Percentiles rank a stretch among this genome's conserved stretches.
Evolutionary conservation across 2,329 filamentous ascomycete genomes (phyloP).

Genomic region (Ascosphaera aggregata): DNA sequence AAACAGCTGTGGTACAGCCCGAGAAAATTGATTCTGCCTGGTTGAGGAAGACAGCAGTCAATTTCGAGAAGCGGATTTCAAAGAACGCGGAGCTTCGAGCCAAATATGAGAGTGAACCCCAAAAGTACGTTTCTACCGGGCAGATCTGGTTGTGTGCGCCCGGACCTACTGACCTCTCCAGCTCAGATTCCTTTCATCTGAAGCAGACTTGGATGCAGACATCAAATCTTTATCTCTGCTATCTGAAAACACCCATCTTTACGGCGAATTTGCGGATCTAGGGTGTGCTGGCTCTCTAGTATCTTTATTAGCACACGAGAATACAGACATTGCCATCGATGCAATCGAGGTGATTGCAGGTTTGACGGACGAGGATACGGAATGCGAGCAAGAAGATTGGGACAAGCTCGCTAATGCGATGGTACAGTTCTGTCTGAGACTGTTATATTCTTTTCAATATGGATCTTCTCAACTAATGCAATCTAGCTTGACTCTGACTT

Average conservation of each 20-base stretch:
- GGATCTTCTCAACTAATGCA: not conserved
- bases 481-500: constrained; percentile 19
- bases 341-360: constrained; percentile 77
- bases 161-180: constrained; percentile 6
- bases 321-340: constrained; percentile 87
- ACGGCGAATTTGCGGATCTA: constrained; percentile 53
- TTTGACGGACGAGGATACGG: constrained; percentile 79
- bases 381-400: constrained; percentile 62
- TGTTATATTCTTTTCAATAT: not conserved
- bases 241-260: constrained; percentile 65
- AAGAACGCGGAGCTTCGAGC: constrained; percentile 80
- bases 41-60: constrained; percentile 58
- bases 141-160: too few species aligned
- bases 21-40: constrained; percentile 68
- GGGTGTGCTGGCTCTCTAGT: constrained; percentile 54
- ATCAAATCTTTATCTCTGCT: constrained; percentile 74
- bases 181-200: constrained; percentile 45
- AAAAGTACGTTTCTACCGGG: too few species aligned
- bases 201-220: constrained; percentile 73
- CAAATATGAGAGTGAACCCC: constrained; percentile 56
- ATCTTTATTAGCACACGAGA: constrained; percentile 72
- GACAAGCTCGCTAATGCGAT: constrained; percentile 43
- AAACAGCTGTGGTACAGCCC: constrained; percentile 14
- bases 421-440: constrained; percentile 12
- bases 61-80: constrained; percentile 74